Base-by-base conservation (phyloP, 2,329 filamentous ascomycete genomes). In the Leptographium lundbergii region DNA sequence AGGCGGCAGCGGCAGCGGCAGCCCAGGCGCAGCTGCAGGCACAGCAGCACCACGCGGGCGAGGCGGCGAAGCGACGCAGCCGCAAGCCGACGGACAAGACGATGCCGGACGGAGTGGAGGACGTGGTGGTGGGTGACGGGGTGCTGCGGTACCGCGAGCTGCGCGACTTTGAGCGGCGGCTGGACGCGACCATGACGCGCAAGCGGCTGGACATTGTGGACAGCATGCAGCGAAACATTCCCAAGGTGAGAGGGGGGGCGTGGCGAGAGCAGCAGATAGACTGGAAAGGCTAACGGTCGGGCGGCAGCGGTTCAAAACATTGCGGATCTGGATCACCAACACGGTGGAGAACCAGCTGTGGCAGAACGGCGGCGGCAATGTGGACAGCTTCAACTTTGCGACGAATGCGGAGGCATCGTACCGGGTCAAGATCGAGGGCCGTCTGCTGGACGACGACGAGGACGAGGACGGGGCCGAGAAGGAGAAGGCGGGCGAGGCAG, bases 311-410 rank as follows among this genome's bases (percentile, higher is more conserved):
- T 87, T 86, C 71, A 88, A 87, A 68, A 95, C 90, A 3, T 78
- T 99, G 72, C 87, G 92, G 62, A 82, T 99, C 63, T 97, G 91
- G 91, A 86, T 99, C 67, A 91, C 85, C 67, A 99, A 99, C 72
- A 96, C 91, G 1, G 90, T 87, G 39, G 90, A 96, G 71, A 89
- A 94, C 68, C 94, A 99, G 73, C 86, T 88, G 36, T 97, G 94
- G 94, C 94, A 99, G 73, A 80, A 78, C 39, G 80, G 78, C 47
- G 82, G 79, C 48, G 76, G 87, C 61, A 85, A 86, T 61, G 80
- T 86, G 13, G 86, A 92, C 69, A 82, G 82, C 42, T 94, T 94
- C 64, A 91, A 95, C 68, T 91, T 95, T 67, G 85, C 84, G 57
- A 84, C 85, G 57, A 89, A 84, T 63, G 79, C 81, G 65, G 87